Percentiles rank a stretch among this genome's conserved stretches.
These are phyloP conservation scores for Pichia sp. DNA, from an alignment of 1,139 yeast genomes.

Conservation along the genomic window DNA sequence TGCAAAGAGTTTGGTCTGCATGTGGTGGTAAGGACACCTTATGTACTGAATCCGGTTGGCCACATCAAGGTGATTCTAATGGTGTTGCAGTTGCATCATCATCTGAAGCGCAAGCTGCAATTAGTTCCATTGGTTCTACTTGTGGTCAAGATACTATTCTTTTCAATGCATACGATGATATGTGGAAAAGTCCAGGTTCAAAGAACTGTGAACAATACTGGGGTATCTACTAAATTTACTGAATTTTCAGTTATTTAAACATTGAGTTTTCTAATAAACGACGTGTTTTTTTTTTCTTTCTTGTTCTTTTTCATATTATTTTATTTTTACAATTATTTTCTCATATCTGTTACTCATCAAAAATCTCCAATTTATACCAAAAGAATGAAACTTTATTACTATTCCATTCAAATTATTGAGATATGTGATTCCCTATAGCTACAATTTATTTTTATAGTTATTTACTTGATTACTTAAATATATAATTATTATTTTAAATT, in stretches of 20 bases:
- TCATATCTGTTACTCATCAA: too few relatives aligned
- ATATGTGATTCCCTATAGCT: not conserved
- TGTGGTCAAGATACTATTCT: conserved; percentile 54
- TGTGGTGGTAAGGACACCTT: conserved; percentile 60
- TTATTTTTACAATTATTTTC: not conserved
- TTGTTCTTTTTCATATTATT: not conserved
- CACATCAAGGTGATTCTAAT: conserved; percentile 57
- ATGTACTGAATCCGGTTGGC: conserved; percentile 81
- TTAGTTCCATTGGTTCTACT: conserved; percentile 45
- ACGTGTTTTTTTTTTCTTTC: not conserved
- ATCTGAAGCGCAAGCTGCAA: conserved; percentile 54
- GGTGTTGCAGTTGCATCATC: conserved; percentile 69
- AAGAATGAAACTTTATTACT: not conserved
- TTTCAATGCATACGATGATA: conserved; percentile 70
- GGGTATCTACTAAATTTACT: conserved; percentile 14
- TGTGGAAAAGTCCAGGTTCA: conserved; percentile 69
- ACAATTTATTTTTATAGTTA: not conserved
- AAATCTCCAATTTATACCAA: not conserved
- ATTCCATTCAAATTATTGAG: not conserved
- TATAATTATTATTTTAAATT: too few relatives aligned
- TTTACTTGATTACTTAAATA: too few relatives aligned
- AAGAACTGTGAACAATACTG: conserved; percentile 62
- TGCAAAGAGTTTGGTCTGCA: conserved; percentile 56
- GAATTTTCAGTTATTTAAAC: too few relatives aligned
- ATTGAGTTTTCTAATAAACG: too few relatives aligned